Evolutionary conservation across 257 asterid genomes (phyloP), one percentile per base, ranked within the genome.

Genomic region (Rhazya stricta): DNA sequence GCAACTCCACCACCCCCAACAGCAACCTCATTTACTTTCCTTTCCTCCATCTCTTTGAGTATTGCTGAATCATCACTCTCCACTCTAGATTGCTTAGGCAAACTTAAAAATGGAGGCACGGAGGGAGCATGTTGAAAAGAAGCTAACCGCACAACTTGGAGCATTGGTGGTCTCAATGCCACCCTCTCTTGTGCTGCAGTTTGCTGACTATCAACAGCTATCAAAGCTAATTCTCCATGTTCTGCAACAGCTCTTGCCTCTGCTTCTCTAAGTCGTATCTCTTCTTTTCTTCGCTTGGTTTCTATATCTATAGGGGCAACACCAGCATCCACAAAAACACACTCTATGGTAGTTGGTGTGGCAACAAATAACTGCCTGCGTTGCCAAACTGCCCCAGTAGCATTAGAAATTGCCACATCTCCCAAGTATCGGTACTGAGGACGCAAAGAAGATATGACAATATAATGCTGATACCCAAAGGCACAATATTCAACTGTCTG

Each of bases 361-460:
- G 97, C 91, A 67, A 95, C 98, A 76, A 95, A 95, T 67, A 95
- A 86, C 78, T 95, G 99, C 83, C 99, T 90, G 48, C 97, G 89
- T 76, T 95, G 99, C 99, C 99, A 95, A 79, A 92, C 96, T 74
- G 87, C 99, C 74, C 99, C 99, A 60, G 99, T 95, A 76, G 99
- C 98, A 85, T 75, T 76, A 80, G 98, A 93, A 78, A 95, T 95
- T 66, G 97, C 98, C 79, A 95, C 99, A 81, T 95, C 99, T 57
- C 98, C 99, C 84, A 95, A 78, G 88, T 88, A 92, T 7, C 98
- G 86, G 77, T 91, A 95, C 89, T 95, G 99, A 63, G 99, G 99
- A 25, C 98, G 99, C 86, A 95, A 81, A 69, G 99, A 87, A 76
- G 97, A 95, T 85, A 95, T 88, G 79, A 89, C 98, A 74, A 95